Evolutionary conservation across 768 basidiomycete genomes (phyloP).

Genomic region (Suillus subluteus): DNA sequence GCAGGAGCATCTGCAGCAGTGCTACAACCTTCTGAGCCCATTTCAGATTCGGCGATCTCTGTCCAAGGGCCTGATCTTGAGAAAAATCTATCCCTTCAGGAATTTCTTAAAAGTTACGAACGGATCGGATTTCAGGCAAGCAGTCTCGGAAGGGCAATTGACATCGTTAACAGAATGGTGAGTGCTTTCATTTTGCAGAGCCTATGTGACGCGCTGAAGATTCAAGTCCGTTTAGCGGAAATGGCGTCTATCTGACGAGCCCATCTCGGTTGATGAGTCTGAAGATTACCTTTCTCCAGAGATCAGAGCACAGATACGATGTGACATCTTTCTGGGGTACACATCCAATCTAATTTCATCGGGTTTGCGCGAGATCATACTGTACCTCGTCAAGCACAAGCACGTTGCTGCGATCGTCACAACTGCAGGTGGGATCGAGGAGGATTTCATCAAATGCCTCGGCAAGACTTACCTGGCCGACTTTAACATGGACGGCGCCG

Average conservation of each 20-base stretch:
- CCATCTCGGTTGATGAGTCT: conserved; percentile 67
- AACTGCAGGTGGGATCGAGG: conserved; percentile 97
- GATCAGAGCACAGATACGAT: conserved; percentile 72
- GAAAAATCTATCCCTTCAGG: conserved; percentile 60
- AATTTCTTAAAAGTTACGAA: conserved; percentile 79
- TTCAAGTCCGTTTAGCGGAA: conserved; percentile 55
- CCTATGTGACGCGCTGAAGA: background rate
- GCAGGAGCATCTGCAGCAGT: conserved; percentile 72
- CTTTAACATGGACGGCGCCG: conserved; percentile 90
- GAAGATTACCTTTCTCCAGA: conserved; percentile 63
- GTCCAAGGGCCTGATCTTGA: conserved; percentile 92
- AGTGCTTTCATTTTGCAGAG: conserved; percentile 12
- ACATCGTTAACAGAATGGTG: conserved; percentile 94
- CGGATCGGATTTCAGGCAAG: conserved; percentile 98
- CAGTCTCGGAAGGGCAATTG: conserved; percentile 84
- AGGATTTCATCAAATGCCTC: conserved; percentile 98
- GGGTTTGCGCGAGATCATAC: conserved; percentile 90
- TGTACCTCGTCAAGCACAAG: conserved; percentile 90
- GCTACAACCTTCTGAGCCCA: conserved; percentile 72
- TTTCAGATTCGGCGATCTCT: conserved; percentile 64
- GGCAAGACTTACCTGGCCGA: conserved; percentile 96
- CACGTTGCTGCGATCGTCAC: conserved; percentile 91
- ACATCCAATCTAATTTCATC: conserved; percentile 99
- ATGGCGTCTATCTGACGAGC: conserved; percentile 90
- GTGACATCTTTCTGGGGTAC: conserved; percentile 93